Percentiles rank a stretch among this genome's conserved stretches.
Evolutionary conservation across 2,329 filamentous ascomycete genomes (phyloP).

Genomic region (Orbilia quercus): DNA sequence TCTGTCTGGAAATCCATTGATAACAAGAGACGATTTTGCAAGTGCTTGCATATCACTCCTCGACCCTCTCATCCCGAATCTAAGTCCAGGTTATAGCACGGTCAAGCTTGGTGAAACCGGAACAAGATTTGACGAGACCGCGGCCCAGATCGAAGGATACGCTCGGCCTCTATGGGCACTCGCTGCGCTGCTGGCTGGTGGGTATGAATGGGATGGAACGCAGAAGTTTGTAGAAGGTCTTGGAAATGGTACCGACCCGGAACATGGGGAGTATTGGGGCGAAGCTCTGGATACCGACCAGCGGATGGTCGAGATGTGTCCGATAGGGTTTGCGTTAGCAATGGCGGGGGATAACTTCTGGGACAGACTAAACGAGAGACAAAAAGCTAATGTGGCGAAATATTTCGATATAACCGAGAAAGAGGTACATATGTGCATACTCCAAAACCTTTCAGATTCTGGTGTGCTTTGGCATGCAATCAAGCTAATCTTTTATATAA

Average conservation of each 20-base stretch:
- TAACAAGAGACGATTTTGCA: slow-evolving; percentile 65
- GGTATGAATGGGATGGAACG: slow-evolving; percentile 73
- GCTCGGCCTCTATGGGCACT: slow-evolving; percentile 81
- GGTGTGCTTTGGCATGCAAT: background rate
- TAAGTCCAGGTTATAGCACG: slow-evolving; percentile 74
- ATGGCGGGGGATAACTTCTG: slow-evolving; percentile 74
- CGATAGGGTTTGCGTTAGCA: slow-evolving; percentile 78
- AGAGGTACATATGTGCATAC: slow-evolving; percentile 65
- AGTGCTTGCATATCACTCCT: slow-evolving; percentile 73
- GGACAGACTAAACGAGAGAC: slow-evolving; percentile 72
- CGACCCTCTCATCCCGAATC: slow-evolving; percentile 77
- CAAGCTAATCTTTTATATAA: background rate
- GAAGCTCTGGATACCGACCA: slow-evolving; percentile 80
- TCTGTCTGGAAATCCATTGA: slow-evolving; percentile 54
- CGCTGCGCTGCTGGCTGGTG: slow-evolving; percentile 76
- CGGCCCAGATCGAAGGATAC: slow-evolving; percentile 80
- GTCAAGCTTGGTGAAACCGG: slow-evolving; percentile 77
- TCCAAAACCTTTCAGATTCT: background rate
- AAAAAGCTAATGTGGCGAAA: slow-evolving; percentile 74
- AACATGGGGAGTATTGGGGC: slow-evolving; percentile 79
- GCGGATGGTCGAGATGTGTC: slow-evolving; percentile 86
- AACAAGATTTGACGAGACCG: slow-evolving; percentile 80
- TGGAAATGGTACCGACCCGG: slow-evolving; percentile 76
- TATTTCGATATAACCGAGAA: slow-evolving; percentile 85
- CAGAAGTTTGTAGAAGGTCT: slow-evolving; percentile 77